phyloP scores from a whole-genome alignment of 805 yeast genomes.

The Suhomyces kilbournensis region DNA sequence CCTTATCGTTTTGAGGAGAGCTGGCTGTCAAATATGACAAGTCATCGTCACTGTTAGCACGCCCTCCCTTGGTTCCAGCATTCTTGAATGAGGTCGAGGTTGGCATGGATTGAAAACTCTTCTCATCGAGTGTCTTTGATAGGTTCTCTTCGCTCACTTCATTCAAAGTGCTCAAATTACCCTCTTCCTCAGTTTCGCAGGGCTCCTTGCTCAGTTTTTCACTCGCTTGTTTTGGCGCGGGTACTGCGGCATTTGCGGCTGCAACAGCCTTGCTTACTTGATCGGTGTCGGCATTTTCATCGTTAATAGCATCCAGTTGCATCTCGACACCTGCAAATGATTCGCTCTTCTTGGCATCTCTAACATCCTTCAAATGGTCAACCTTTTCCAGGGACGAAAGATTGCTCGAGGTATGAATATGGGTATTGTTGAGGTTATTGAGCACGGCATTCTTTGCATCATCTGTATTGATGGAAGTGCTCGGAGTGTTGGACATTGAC shows the following conservation, averaged over 20 bases:
- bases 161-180: slow-evolving; percentile 4
- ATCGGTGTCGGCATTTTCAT: not conserved
- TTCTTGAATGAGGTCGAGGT: not conserved
- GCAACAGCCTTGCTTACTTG: not conserved
- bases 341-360: not conserved
- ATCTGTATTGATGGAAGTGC: slow-evolving; percentile 25
- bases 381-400: not conserved
- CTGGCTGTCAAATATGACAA: not conserved
- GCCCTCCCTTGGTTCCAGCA: not conserved
- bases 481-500: slow-evolving; percentile 29
- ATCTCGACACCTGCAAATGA: not conserved
- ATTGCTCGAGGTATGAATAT: not conserved
- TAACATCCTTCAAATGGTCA: not conserved
- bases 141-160: slow-evolving; percentile 6
- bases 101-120: not conserved
- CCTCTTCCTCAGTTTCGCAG: not conserved
- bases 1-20: not conserved
- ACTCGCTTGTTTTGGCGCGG: not conserved
- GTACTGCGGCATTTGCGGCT: not conserved
- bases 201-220: not conserved
- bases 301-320: not conserved
- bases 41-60: slow-evolving; percentile 1
- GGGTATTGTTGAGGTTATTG: not conserved
- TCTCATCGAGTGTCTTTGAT: not conserved
- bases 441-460: slow-evolving; percentile 3